Conservation (phyloP, 164 flowering plant species). For the Chimonanthus praecox region DNA sequence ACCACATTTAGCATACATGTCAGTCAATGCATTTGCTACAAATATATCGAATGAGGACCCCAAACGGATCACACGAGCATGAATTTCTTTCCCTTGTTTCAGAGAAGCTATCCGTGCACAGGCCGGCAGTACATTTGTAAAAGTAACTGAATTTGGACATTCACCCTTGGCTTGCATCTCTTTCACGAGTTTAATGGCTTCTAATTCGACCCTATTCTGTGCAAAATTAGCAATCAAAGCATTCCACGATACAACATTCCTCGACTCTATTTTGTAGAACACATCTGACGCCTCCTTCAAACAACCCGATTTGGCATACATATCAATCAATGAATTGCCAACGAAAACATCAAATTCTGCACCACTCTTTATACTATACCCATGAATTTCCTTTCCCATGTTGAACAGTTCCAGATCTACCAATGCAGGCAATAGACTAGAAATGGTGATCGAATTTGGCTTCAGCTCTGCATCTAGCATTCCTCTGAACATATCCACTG, state of each 20-base stretch:
- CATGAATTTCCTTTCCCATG: constrained; percentile 17
- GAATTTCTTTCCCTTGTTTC: constrained; percentile 13
- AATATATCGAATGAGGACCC: constrained; percentile 7
- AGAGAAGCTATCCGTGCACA: constrained; percentile 12
- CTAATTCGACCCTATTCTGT: constrained; percentile 14
- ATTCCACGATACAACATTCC: constrained; percentile 52
- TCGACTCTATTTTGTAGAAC: constrained; percentile 13
- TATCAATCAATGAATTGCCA: constrained; percentile 16
- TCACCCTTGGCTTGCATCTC: constrained; percentile 18
- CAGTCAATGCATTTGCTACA: constrained; percentile 16
- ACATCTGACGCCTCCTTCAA: constrained; percentile 6
- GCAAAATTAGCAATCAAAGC: constrained; percentile 30
- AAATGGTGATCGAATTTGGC: constrained; percentile 15
- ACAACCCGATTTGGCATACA: constrained; percentile 18
- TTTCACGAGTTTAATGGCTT: constrained; percentile 10
- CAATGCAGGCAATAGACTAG: constrained; percentile 16
- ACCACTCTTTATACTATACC: constrained; percentile 7
- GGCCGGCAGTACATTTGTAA: constrained; percentile 17
- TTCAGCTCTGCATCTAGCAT: constrained; percentile 9
- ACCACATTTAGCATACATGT: constrained; percentile 18
- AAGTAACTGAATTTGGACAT: constrained; percentile 13
- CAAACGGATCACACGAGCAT: constrained; percentile 8
- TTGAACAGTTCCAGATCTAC: constrained; percentile 7
- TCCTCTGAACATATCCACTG: constrained; percentile 11
- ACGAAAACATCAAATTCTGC: constrained; percentile 11